phyloP scores from a whole-genome alignment of 1,284 basidiomycete genomes.

The Heterobasidion parviporum region DNA sequence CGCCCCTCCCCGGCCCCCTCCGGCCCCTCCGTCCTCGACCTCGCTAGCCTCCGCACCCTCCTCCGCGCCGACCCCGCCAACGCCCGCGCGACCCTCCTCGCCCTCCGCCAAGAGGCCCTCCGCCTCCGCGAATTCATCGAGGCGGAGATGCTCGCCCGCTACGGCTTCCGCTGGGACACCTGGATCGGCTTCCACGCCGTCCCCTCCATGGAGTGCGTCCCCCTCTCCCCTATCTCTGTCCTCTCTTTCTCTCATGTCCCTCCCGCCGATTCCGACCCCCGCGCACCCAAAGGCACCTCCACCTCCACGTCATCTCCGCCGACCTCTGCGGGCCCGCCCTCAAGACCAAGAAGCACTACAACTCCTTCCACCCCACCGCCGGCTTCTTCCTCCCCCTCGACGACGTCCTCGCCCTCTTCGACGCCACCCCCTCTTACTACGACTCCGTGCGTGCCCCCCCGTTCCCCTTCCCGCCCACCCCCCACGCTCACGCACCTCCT shows the following conservation, averaged over 20 bases:
- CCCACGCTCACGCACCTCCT: neutral
- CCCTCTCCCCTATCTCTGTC: neutral
- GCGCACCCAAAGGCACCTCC: slow-evolving; percentile 58
- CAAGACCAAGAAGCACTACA: slow-evolving; percentile 93
- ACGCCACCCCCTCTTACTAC: slow-evolving; percentile 47
- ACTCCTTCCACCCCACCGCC: slow-evolving; percentile 82
- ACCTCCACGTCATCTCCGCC: slow-evolving; percentile 81
- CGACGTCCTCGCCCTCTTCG: slow-evolving; percentile 72
- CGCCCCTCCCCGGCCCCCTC: slow-evolving; percentile 29
- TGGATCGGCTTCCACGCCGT: slow-evolving; percentile 84
- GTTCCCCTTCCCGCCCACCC: neutral
- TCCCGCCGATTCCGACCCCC: neutral
- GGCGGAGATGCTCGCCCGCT: slow-evolving; percentile 74
- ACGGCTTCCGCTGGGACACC: slow-evolving; percentile 77
- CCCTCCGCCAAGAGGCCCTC: slow-evolving; percentile 49
- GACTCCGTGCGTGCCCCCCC: slow-evolving; percentile 29
- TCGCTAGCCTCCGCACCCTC: slow-evolving; percentile 55
- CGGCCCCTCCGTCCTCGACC: slow-evolving; percentile 23
- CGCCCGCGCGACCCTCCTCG: slow-evolving; percentile 47
- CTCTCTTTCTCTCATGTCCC: too few relatives aligned
- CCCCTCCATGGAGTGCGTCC: slow-evolving; percentile 61
- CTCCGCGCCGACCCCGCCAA: slow-evolving; percentile 43
- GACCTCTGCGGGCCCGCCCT: slow-evolving; percentile 71
- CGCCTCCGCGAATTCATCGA: slow-evolving; percentile 54
- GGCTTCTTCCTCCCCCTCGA: slow-evolving; percentile 84